Evolutionary conservation across 208 protist genomes (phyloP), one percentile per base, ranked within the genome.

Genomic region (Wallacemonas sp.): DNA sequence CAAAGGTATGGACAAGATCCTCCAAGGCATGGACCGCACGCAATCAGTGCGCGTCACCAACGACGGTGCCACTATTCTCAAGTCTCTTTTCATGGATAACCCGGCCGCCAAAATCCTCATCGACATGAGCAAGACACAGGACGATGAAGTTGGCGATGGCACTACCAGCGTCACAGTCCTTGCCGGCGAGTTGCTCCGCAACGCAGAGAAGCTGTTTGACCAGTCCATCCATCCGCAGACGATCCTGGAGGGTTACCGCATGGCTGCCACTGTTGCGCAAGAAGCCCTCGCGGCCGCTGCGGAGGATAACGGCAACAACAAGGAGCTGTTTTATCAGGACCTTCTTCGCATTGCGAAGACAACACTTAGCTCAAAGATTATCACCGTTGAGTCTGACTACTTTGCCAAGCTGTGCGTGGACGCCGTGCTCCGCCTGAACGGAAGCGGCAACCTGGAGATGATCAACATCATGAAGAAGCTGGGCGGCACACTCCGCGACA

Each of bases 11-110:
- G 96, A 98, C 70, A 98, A 97, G 73, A 97, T 98, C 78, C 75
- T 98, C n/a, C 88, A 95, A 66, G 83, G 82, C 2, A 88, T 86
- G 71, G 82, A 90, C 57, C 77, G 83, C 54, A 76, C 66, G 27
- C 87, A 92, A 33, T 81, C 79, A 13, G 87, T 99, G 0, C 87
- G 91, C 22, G 95, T 99, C 27, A 99, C 99, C 10, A 99, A 99
- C 75, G 99, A 99, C 78, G 99, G 99, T 63, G 99, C 99, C 10
- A 99, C 99, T 2, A 99, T 99, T 68, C 84, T 99, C 4, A 99
- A 99, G 76, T 94, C 87, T 10, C 85, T 99, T 24, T 87, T 93
- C 53, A 87, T 99, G 64, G 98, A 99, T 68, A 99, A 99, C 72
- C 97, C 99, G 12, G 98, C 98, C 5, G 98, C 97, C 30, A 99